Evolutionary conservation across 1,139 yeast genomes (phyloP).

Genomic region (Geotrichum siamense): DNA sequence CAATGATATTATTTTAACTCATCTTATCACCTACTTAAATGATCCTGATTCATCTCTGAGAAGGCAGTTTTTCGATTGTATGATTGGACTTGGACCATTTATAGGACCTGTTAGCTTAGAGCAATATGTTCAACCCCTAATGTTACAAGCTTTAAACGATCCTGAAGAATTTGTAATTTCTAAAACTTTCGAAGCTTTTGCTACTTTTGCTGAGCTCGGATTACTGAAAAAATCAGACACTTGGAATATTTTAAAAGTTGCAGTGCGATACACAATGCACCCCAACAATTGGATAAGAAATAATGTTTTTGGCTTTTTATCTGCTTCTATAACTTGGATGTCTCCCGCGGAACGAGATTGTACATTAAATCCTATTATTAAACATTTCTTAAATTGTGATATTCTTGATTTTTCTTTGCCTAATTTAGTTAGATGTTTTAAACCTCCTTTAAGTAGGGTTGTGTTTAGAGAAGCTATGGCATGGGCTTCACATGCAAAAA

Average conservation of each 20-base stretch:
- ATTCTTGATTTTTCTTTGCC: conserved; percentile 60
- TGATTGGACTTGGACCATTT: conserved; percentile 69
- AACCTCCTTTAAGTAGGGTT: conserved; percentile 58
- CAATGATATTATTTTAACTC: conserved; percentile 81
- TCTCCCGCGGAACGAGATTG: conserved; percentile 77
- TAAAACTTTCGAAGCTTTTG: conserved; percentile 63
- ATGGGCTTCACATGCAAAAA: conserved; percentile 66
- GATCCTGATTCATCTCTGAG: conserved; percentile 65
- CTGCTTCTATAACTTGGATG: conserved; percentile 55
- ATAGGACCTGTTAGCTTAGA: conserved; percentile 79
- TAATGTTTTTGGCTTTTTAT: conserved; percentile 53
- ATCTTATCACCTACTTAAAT: conserved; percentile 82
- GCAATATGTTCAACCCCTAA: conserved; percentile 76
- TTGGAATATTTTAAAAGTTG: conserved; percentile 46
- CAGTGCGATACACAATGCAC: conserved; percentile 56
- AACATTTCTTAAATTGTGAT: conserved; percentile 72
- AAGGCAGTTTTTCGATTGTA: conserved; percentile 63
- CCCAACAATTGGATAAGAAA: conserved; percentile 87
- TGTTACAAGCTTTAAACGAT: conserved; percentile 76
- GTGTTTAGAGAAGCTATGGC: conserved; percentile 57
- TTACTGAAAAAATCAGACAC: conserved; percentile 43
- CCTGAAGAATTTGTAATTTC: conserved; percentile 77
- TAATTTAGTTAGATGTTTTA: conserved; percentile 54
- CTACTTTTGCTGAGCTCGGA: conserved; percentile 49
- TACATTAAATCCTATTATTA: conserved; percentile 71